phyloP scores from a whole-genome alignment of 78 protist genomes.

The Dictyostelium firmibasis region DNA sequence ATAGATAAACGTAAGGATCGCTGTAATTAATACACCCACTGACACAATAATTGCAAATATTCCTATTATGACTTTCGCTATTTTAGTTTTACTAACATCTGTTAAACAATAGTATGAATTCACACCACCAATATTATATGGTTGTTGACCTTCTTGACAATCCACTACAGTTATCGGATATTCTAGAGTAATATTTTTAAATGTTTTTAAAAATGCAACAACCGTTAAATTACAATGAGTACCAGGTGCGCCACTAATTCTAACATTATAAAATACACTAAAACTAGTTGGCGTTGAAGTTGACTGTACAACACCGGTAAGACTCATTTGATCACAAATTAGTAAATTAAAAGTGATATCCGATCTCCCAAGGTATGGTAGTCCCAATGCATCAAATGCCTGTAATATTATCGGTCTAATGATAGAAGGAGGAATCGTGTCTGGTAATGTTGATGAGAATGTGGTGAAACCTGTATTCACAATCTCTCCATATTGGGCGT shows the following conservation, averaged over 20 bases:
- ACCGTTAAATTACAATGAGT: not conserved
- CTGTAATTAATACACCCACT: not conserved
- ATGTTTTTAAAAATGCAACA: not conserved
- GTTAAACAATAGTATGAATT: constrained; percentile 16
- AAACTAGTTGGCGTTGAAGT: not conserved
- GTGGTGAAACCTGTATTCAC: not conserved
- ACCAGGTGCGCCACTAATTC: constrained; percentile 25
- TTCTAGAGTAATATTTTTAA: not conserved
- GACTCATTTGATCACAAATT: not conserved
- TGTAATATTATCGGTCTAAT: not conserved
- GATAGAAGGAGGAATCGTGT: not conserved
- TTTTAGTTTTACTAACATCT: not conserved
- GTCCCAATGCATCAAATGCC: not conserved
- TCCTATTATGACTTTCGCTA: not conserved
- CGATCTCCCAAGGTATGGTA: constrained; percentile 1
- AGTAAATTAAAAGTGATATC: not conserved
- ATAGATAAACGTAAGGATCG: not conserved
- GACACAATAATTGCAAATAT: not conserved
- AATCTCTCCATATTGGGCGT: not conserved
- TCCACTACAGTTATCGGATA: not conserved
- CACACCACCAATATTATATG: not conserved
- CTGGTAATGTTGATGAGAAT: not conserved
- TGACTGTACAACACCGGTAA: not conserved
- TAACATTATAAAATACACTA: not conserved
- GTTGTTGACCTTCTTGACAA: not conserved